Evolutionary conservation across 2,329 filamentous ascomycete genomes (phyloP), one percentile per base, ranked within the genome.

Genomic region (Decorospora gaudefroyi): DNA sequence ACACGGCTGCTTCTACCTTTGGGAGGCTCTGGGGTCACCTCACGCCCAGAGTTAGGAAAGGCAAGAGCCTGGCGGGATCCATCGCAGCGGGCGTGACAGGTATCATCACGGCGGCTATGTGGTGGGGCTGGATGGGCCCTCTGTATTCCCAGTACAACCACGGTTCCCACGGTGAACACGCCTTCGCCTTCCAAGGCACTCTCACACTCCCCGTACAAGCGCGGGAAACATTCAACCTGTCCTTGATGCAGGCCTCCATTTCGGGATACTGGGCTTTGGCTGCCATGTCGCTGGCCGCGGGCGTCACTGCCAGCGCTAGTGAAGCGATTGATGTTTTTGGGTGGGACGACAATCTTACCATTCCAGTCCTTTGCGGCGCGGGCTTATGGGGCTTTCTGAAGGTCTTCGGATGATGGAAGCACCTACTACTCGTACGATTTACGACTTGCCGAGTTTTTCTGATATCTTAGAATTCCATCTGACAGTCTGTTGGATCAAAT

Each of bases 321-420:
- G 93, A 99, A 72, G 87, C 92, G 11, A 79, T 96, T 31, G 90
- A 99, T 72, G 65, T 97, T 0, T 96, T 90, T 68, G 89, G 90
- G 33, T 91, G 90, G 87, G 93, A 99, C 65, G 93, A 99, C 73
- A 99, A 99, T 72, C 76, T 99, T 60, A 97, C 92, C 35, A 99
- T 99, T 70, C 93, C 93, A 2, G 84, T 95, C 17, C 77, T 99
- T 35, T 96, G 90, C 66, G 90, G 91, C 16, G 73, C 90, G 31
- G 91, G 91, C 5, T 84, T 99, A 49, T 96, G 88, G 86, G 87
- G 86, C 0, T 96, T 99, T 69, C 78, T 97, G 61, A 95, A 88
- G 74, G 70, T 90, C 34, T 96, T 96, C 77, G 86, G 85, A 22
- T 68, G 30, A 51, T 27, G 8, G 2, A 3, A 19, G 18, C 26